Evolutionary conservation across 1,284 basidiomycete genomes (phyloP).

Genomic region (Blastosporella zonata): DNA sequence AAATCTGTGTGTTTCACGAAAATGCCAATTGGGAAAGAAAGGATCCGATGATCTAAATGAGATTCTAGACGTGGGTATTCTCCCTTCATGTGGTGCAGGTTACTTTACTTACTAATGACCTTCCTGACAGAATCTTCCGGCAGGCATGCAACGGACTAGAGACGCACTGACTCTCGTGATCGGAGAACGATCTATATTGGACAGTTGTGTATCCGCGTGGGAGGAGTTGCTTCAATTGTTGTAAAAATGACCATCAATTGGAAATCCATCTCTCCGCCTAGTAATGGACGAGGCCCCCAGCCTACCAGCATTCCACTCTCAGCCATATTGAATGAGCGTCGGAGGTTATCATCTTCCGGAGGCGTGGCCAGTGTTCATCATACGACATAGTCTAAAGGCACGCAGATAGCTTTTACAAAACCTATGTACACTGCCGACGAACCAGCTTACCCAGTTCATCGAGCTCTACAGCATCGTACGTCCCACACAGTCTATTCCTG

Average conservation of each 20-base stretch:
- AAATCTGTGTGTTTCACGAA: slow-evolving; percentile 19
- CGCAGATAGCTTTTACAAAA: no score
- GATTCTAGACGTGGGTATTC: slow-evolving; percentile 32
- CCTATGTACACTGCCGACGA: no score
- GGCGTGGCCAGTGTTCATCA: no score
- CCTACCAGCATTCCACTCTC: no score
- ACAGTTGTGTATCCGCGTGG: slow-evolving; percentile 34
- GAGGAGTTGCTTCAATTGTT: slow-evolving; percentile 8
- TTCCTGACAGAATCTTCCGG: slow-evolving; percentile 23
- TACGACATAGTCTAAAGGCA: no score
- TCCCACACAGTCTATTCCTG: no score
- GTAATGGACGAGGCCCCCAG: no score
- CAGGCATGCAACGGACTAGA: slow-evolving; percentile 27
- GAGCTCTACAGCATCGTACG: no score
- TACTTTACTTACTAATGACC: slow-evolving; percentile 4
- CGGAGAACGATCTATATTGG: slow-evolving; percentile 34
- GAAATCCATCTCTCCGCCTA: no score
- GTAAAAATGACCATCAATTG: background rate
- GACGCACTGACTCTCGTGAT: slow-evolving; percentile 33
- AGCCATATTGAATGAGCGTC: no score
- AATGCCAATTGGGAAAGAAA: slow-evolving; percentile 10
- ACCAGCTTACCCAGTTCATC: no score
- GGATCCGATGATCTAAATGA: slow-evolving; percentile 24
- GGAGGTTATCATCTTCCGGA: no score
- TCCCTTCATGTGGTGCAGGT: background rate